These are phyloP conservation scores for Phytophthora rubi DNA, from an alignment of 352 stramenopile genomes.

Conservation along the genomic window DNA sequence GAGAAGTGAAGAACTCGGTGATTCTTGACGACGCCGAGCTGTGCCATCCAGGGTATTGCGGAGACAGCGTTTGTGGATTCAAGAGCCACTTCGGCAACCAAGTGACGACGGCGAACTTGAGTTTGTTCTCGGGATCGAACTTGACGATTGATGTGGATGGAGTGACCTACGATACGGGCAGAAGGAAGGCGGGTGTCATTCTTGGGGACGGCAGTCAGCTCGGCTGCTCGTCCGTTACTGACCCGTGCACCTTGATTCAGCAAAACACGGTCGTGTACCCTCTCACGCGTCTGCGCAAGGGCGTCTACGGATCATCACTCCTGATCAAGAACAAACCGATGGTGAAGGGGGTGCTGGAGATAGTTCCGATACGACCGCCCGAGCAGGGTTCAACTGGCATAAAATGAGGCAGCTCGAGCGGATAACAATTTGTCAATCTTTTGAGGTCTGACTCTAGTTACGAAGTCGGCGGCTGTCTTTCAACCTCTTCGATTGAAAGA, in stretches of 20 bases:
- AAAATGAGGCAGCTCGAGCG: neutral
- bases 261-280: slow-evolving; percentile 71
- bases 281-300: slow-evolving; percentile 66
- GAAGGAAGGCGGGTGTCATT: slow-evolving; percentile 75
- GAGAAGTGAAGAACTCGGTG: slow-evolving; percentile 77
- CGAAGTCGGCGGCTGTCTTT: neutral
- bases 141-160: slow-evolving; percentile 40
- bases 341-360: slow-evolving; percentile 69
- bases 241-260: slow-evolving; percentile 73
- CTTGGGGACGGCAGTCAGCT: slow-evolving; percentile 77
- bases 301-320: slow-evolving; percentile 68
- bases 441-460: neutral
- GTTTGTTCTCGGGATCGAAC: slow-evolving; percentile 52
- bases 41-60: slow-evolving; percentile 76
- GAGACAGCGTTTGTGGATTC: slow-evolving; percentile 74
- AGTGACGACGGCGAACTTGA: slow-evolving; percentile 81
- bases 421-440: neutral
- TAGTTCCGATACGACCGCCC: slow-evolving; percentile 39
- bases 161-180: slow-evolving; percentile 61
- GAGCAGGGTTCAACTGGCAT: neutral
- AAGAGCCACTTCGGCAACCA: slow-evolving; percentile 88
- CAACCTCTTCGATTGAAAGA: neutral
- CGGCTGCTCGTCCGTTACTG: slow-evolving; percentile 73
- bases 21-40: slow-evolving; percentile 79
- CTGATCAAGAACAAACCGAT: slow-evolving; percentile 87